Conservation (phyloP, 2,329 filamentous ascomycete species). For the Talaromyces sp. region DNA sequence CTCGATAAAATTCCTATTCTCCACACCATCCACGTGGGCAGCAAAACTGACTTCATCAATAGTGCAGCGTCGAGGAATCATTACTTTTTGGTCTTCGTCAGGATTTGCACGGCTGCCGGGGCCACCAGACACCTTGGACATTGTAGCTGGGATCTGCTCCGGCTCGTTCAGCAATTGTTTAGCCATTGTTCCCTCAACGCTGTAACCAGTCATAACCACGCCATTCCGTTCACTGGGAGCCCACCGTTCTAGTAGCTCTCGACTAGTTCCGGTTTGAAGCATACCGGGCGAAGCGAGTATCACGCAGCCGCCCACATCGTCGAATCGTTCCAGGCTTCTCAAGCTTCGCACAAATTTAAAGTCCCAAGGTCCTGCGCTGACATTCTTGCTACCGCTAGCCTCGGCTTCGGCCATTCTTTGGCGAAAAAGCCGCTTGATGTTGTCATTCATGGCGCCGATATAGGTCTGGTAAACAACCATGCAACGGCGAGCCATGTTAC, state of each 20-base stretch:
- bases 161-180: constrained; percentile 93
- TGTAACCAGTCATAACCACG: constrained; percentile 98
- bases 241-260: constrained; percentile 91
- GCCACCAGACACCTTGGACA: constrained; percentile 59
- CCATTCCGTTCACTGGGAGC: constrained; percentile 94
- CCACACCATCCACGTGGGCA: constrained; percentile 90
- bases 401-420: constrained; percentile 89
- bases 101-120: constrained; percentile 54
- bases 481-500: constrained; percentile 88
- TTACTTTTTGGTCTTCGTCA: constrained; percentile 67
- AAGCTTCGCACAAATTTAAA: constrained; percentile 90
- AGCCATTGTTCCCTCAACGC: constrained; percentile 96
- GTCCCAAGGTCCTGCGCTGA: constrained; percentile 73
- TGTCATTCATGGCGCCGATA: constrained; percentile 97
- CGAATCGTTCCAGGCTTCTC: constrained; percentile 89
- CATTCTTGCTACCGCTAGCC: constrained; percentile 70
- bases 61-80: constrained; percentile 88
- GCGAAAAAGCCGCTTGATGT: constrained; percentile 91
- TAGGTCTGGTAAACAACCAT: constrained; percentile 99
- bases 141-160: constrained; percentile 89
- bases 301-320: constrained; percentile 90
- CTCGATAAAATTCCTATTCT: constrained; percentile 96
- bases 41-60: constrained; percentile 94
- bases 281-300: constrained; percentile 98
- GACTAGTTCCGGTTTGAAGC: constrained; percentile 92